Percentiles rank a stretch among this genome's conserved stretches.
phyloP scores from a whole-genome alignment of 192 early-diverging fungal species.

The Backusella tarrabulga region DNA sequence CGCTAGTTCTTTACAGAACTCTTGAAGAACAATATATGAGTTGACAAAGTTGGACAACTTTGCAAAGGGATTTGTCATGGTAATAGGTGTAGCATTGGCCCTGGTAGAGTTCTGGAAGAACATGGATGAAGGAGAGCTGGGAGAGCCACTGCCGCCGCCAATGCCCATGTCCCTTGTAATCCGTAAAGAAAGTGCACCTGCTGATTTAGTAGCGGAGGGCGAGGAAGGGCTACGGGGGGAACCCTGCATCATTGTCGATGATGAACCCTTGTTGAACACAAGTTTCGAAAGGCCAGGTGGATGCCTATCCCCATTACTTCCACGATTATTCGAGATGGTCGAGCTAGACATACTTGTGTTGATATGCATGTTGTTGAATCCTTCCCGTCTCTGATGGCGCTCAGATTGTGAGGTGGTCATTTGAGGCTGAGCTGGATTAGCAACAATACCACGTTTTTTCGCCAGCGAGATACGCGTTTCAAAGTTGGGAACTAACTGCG shows the following conservation, averaged over 20 bases:
- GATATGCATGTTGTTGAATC: background rate
- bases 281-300: conserved; percentile 30
- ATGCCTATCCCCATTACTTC: background rate
- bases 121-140: conserved; percentile 19
- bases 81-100: conserved; percentile 36
- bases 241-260: conserved; percentile 1
- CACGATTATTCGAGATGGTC: background rate
- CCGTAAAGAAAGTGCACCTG: conserved; percentile 6
- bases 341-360: conserved; percentile 6
- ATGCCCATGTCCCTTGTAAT: conserved; percentile 10
- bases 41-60: conserved; percentile 51
- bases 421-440: background rate
- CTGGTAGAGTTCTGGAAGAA: conserved; percentile 32
- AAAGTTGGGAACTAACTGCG: conserved; percentile 42
- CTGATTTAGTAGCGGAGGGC: conserved; percentile 24
- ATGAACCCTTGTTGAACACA: conserved; percentile 25
- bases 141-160: background rate
- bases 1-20: conserved; percentile 64
- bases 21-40: conserved; percentile 58
- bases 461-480: conserved; percentile 39
- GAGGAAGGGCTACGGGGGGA: conserved; percentile 16
- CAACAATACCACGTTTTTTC: conserved; percentile 30
- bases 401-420: background rate
- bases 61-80: conserved; percentile 40
- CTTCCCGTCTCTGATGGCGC: background rate